Evolutionary conservation across 495 filamentous ascomycete species (phyloP), one percentile per base, ranked within the genome.

Genomic region (Aspergillus sparsus): DNA sequence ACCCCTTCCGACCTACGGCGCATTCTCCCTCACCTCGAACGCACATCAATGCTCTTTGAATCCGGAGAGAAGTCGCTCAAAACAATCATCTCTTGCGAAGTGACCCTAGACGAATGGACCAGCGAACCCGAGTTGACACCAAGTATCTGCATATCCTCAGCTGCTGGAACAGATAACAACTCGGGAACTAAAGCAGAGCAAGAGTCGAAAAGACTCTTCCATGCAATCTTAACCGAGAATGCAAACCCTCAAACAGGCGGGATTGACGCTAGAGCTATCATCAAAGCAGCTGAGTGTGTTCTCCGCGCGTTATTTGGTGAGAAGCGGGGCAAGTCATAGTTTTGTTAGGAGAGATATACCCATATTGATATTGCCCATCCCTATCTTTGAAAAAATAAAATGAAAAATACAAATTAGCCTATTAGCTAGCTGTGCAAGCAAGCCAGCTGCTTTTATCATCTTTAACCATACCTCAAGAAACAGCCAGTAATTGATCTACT

Each of bases 161-260:
- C 59, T 4, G 44, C 64, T 18, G 57, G 53, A 53, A 35, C 47
- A 9, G 54, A 61, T 32, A 60, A 45, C 21, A 61, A 51, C 11
- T 49, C 61, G 1, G 61, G 62, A 10, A 71, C 57, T 31, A 77
- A 74, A 15, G 66, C 76, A 10, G 71, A 77, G 27, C 68, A 68
- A 21, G 77, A 79, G 49, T 61, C 70, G 0, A 78, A 76, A 53
- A 72, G 69, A 18, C 57, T 80, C 18, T 81, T 81, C 46, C 64
- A 74, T 36, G 66, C 67, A 11, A 57, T 82, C 34, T 58, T 82
- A 5, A 61, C 52, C 32, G 73, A 75, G 31, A 61, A 68, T 31
- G 60, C 53, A 11, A 36, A 53, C 10, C 49, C 42, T 35, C 42
- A 46, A 37, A 2, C 46, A 46, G 12, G 64, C 60, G 35, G 66